A percentile compares a stretch with the other conserved stretches of the same genome.
Evolutionary conservation across 2,329 filamentous ascomycete species (phyloP).

Genomic region (Claviceps pazoutovae): DNA sequence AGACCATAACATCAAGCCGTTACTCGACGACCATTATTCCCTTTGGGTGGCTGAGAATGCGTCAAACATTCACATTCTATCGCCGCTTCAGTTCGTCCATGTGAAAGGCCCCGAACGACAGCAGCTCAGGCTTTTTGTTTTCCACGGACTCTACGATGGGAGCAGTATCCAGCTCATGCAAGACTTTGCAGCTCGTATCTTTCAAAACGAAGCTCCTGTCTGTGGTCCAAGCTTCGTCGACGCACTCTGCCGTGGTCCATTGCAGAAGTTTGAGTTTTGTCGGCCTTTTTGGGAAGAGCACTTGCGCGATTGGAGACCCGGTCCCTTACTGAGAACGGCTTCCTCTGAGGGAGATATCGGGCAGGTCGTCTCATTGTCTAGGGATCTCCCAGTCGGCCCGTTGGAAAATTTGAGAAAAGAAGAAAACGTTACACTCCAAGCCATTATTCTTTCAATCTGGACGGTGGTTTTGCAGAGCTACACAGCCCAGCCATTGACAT

Average conservation of each 20-base stretch:
- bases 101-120: slow-evolving; percentile 13
- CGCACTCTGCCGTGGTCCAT: slow-evolving; percentile 54
- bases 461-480: slow-evolving; percentile 43
- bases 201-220: slow-evolving; percentile 8
- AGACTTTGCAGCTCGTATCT: slow-evolving; percentile 29
- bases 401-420: slow-evolving; percentile 40
- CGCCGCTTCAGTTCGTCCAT: slow-evolving; percentile 38
- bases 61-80: slow-evolving; percentile 31
- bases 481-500: slow-evolving; percentile 32
- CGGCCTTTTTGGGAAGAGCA: slow-evolving; percentile 54
- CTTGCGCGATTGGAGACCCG: slow-evolving; percentile 23
- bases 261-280: slow-evolving; percentile 30
- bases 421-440: slow-evolving; percentile 64
- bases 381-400: slow-evolving; percentile 21
- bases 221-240: slow-evolving; percentile 47
- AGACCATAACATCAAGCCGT: slow-evolving; percentile 17
- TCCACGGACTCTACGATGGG: slow-evolving; percentile 81
- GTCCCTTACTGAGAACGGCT: not conserved
- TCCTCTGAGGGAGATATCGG: slow-evolving; percentile 8
- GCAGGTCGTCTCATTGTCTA: slow-evolving; percentile 2
- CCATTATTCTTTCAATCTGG: slow-evolving; percentile 66
- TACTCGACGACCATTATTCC: slow-evolving; percentile 22
- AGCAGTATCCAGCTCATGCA: slow-evolving; percentile 61
- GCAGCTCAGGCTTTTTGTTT: slow-evolving; percentile 28
- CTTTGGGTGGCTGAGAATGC: slow-evolving; percentile 42